Evolutionary conservation across 2,329 filamentous ascomycete species (phyloP).

Genomic region (Elsinoe australis): DNA sequence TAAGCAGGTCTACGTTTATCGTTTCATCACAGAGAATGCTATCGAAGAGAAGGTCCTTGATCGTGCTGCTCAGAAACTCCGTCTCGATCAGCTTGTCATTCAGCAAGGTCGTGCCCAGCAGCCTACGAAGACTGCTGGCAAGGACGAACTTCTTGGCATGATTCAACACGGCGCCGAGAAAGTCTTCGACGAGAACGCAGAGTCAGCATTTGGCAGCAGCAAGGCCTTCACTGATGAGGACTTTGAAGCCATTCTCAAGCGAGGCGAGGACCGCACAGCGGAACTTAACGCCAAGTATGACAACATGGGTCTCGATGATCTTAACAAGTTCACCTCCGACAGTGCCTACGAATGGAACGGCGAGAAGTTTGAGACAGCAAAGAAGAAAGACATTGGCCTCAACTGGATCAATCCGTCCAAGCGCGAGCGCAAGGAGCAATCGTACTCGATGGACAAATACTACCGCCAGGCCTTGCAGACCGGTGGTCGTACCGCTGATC

Average conservation of each 20-base stretch:
- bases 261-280: conserved; percentile 82
- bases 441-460: conserved; percentile 98
- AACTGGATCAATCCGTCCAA: conserved; percentile 98
- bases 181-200: conserved; percentile 69
- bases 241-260: conserved; percentile 78
- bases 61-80: conserved; percentile 90
- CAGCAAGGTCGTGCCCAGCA: conserved; percentile 92
- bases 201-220: conserved; percentile 52
- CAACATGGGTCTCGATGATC: conserved; percentile 89
- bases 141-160: conserved; percentile 94
- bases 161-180: conserved; percentile 98
- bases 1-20: conserved; percentile 93
- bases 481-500: conserved; percentile 67
- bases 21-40: conserved; percentile 94
- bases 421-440: conserved; percentile 95
- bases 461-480: conserved; percentile 87
- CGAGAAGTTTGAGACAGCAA: conserved; percentile 83
- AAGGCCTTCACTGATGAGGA: conserved; percentile 73
- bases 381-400: conserved; percentile 76
- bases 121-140: conserved; percentile 82
- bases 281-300: conserved; percentile 90
- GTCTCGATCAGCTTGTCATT: conserved; percentile 93
- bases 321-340: conserved; percentile 96
- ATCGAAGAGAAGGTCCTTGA: conserved; percentile 98
- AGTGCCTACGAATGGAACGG: conserved; percentile 99